These are phyloP conservation scores for Simmondsia chinensis DNA, from an alignment of 148 eudicot genomes.

Conservation along the genomic window DNA sequence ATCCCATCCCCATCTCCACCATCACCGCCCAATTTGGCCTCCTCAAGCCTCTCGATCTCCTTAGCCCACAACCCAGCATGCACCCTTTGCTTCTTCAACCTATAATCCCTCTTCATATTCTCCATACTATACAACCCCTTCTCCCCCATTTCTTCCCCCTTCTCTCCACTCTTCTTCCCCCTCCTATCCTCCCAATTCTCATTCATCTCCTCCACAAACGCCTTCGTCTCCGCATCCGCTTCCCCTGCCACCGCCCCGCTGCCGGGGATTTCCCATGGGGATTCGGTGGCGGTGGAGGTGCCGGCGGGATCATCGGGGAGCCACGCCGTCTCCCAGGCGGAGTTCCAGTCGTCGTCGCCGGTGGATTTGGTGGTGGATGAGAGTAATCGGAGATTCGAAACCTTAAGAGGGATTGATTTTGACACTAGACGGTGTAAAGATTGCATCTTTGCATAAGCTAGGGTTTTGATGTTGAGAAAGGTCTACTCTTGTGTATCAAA, in stretches of 20 bases:
- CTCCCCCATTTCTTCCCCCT: constrained; percentile 2
- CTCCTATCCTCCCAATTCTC: constrained; percentile 82
- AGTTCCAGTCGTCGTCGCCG: constrained; percentile 58
- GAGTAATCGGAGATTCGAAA: no score
- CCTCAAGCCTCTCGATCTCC: constrained; percentile 76
- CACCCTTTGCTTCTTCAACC: constrained; percentile 82
- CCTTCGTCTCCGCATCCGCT: constrained; percentile 63
- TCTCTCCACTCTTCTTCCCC: constrained; percentile 9
- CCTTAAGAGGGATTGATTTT: no score
- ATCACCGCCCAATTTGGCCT: constrained; percentile 54
- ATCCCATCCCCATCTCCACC: constrained; percentile 45
- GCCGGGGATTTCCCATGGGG: constrained; percentile 48
- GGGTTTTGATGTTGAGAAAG: no score
- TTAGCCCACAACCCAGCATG: constrained; percentile 86
- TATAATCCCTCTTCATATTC: constrained; percentile 71
- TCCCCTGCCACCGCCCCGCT: constrained; percentile 12
- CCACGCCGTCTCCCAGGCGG: constrained; percentile 84
- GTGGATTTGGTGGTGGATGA: constrained; percentile 20
- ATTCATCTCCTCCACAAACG: constrained; percentile 81
- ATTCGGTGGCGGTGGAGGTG: constrained; percentile 23
- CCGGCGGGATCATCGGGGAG: constrained; percentile 60
- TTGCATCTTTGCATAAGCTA: no score
- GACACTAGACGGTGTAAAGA: no score
- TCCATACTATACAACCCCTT: constrained; percentile 49
- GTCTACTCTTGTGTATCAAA: no score